phyloP scores from a whole-genome alignment of 495 filamentous ascomycete species.

The Alectoria sarmentosa region DNA sequence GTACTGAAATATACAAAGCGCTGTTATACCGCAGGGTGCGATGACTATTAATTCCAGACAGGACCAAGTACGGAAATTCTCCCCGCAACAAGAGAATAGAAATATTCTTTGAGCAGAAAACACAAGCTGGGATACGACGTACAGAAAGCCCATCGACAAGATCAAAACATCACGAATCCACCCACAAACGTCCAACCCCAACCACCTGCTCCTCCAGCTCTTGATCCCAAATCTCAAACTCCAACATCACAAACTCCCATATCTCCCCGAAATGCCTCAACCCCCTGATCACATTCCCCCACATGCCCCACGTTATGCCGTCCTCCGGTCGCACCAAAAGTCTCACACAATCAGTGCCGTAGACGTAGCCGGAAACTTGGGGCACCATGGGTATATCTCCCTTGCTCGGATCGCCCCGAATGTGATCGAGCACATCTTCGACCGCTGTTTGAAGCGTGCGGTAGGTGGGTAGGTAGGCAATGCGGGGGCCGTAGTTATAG shows the following conservation, averaged over 20 bases:
- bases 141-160: too few species aligned
- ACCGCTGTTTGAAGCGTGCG: neutral
- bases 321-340: neutral
- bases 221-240: neutral
- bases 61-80: too few species aligned
- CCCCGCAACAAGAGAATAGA: too few species aligned
- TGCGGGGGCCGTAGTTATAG: neutral
- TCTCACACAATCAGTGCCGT: neutral
- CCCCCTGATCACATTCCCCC: neutral
- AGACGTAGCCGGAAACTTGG: neutral
- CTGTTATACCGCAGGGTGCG: too few species aligned
- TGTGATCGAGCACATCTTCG: neutral
- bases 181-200: neutral
- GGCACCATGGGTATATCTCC: neutral
- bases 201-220: neutral
- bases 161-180: neutral
- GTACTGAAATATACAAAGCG: too few species aligned
- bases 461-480: neutral
- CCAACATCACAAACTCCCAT: neutral
- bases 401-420: neutral
- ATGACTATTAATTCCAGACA: too few species aligned
- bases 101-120: too few species aligned
- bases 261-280: neutral
- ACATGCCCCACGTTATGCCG: neutral
- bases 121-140: too few species aligned